Base-by-base conservation (phyloP, 352 stramenopile species). In the Thalassiosira mediterranea region DNA sequence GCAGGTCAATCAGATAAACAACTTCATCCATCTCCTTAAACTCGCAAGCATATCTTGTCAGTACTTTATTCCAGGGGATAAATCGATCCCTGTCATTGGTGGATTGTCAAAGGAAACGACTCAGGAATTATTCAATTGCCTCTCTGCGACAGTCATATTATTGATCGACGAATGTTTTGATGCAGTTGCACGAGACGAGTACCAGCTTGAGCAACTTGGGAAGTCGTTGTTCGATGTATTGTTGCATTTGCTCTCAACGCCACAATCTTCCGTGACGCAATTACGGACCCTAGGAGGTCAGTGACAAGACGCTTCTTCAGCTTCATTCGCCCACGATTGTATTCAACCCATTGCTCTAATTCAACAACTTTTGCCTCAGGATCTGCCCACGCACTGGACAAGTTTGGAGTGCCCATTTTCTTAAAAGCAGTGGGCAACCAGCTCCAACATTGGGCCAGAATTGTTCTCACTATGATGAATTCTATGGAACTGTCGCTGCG, bases 111-210 rank as follows among this genome's bases (percentile, higher is more conserved):
- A 75, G 17, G 74, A 83, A 66, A 67, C 91, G 10, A 73, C 85
- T 2, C 88, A 93, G 77, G 88, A 93, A 76, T 76, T 72, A 26
- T 93, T 90, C 59, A 93, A 91, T 57, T 90, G 81, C 29, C 70
- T 93, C 28, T 91, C 80, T 63, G 88, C 85, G 40, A 70, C 85
- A 31, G 76, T 79, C 7, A 93, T 88, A 68, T 44, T 90, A 23
- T 42, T 90, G 31, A 72, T 93, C 44, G 88, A 91, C 51, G 88
- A 91, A 60, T 90, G 83, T 44, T 75, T 63, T 25, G 63, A 75
- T 64, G 28, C 72, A 25, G 63, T 80, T n/a, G 80, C 81, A 4
- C 44, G 25, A 15, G 52, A 77, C 67, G 59, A 74, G 15, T 44
- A 68, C n/a, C 77, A 88, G 42, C 47, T 85, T 31, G 68, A 76